phyloP scores from a whole-genome alignment of 306 rosid species.

The Dicorynia guianensis region DNA sequence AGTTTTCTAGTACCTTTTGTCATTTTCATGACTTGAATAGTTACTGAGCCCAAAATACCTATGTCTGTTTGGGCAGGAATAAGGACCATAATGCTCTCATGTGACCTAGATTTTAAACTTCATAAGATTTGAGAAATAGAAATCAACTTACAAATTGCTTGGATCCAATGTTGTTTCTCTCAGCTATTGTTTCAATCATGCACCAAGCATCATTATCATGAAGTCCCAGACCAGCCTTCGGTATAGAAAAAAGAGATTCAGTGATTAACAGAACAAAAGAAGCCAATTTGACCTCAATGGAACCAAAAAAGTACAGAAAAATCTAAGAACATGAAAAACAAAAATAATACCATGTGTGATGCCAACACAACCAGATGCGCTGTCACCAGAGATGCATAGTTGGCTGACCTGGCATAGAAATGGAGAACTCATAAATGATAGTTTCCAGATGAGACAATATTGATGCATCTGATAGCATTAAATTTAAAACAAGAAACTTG shows the following conservation, averaged over 20 bases:
- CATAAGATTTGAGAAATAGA: slow-evolving; percentile 27
- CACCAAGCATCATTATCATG: slow-evolving; percentile 94
- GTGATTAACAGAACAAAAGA: slow-evolving; percentile 30
- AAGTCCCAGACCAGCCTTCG: slow-evolving; percentile 97
- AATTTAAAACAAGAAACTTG: background rate
- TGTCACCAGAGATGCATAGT: slow-evolving; percentile 90
- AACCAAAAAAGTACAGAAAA: slow-evolving; percentile 22
- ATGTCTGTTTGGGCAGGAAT: slow-evolving; percentile 12
- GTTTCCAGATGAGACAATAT: slow-evolving; percentile 26
- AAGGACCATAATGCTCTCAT: slow-evolving; percentile 27
- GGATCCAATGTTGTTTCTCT: slow-evolving; percentile 90
- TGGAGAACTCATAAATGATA: slow-evolving; percentile 26
- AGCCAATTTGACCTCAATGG: slow-evolving; percentile 16
- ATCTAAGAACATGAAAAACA: slow-evolving; percentile 36
- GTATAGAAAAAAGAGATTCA: slow-evolving; percentile 36
- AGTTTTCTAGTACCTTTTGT: background rate
- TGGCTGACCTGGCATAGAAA: slow-evolving; percentile 67
- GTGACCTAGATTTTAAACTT: slow-evolving; percentile 25
- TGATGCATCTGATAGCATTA: slow-evolving; percentile 20
- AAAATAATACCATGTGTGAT: slow-evolving; percentile 86
- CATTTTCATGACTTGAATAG: slow-evolving; percentile 20
- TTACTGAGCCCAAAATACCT: slow-evolving; percentile 23
- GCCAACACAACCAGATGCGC: slow-evolving; percentile 80
- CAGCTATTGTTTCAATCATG: slow-evolving; percentile 94
- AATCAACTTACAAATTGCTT: slow-evolving; percentile 83